Base-by-base conservation (phyloP, 768 basidiomycete genomes). In the Kwoniella mangroviensis region DNA sequence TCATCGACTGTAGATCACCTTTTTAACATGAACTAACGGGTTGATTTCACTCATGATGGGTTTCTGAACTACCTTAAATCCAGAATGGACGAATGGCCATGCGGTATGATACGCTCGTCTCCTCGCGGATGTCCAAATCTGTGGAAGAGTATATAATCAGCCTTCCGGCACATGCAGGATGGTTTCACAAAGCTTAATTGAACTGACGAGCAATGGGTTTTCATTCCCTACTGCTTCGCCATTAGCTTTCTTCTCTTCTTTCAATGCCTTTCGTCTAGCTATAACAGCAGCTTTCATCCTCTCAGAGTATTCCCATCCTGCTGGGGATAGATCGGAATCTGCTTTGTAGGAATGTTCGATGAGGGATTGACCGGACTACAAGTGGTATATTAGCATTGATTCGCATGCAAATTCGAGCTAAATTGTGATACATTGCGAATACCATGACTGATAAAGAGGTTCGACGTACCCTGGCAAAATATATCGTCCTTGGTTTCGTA, bases 331-430 rank as follows among this genome's bases (percentile, higher is more conserved):
- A 82, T 98, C 96, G 1, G 95, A 94, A 79, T 99, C 97, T 45
- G 97, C 95, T 84, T 95, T 96, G 87, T 95, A 98, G 5, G 96
- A 98, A 81, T 98, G 97, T 81, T 99, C 97, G 75, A 98, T 94
- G 68, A 98, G 86, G 13, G 94, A 96, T 86, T 95, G 94, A n/a
- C 97, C 97, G 19, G 95, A 96, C 94, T 97, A 75, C 52, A 60
- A 13, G 52, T 72, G 19, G 52, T 53, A 19, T 26, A 40, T 21
- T 17, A 52, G 58, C 58, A 21, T 43, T 17, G 34, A 4, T 7
- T 34, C 34, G 34, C 9, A 34, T 34, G 6, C 34, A 34, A 28
- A n/a, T n/a, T n/a, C n/a, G n/a, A n/a, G n/a, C n/a, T n/a, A n/a
- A n/a, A n/a, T n/a, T n/a, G n/a, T n/a, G n/a, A n/a, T n/a, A n/a